Evolutionary conservation across 1,284 basidiomycete species (phyloP).

Genomic region (Rhodotorula sp.): DNA sequence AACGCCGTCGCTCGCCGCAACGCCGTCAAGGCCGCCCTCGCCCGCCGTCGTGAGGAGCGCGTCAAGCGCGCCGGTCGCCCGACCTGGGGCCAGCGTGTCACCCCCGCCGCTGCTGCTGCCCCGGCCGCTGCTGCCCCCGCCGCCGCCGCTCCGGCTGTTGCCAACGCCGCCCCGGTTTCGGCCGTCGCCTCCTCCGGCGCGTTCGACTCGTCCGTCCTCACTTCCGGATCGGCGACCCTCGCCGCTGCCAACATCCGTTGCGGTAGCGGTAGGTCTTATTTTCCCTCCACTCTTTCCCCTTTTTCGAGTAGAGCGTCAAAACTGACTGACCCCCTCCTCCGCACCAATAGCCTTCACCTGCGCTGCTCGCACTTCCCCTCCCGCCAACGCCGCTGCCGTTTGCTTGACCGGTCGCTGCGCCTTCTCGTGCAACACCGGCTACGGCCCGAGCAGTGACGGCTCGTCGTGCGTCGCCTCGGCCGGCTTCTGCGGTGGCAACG

Average conservation of each 20-base stretch:
- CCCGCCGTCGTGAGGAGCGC: slow-evolving; percentile 1
- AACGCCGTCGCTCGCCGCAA: slow-evolving; percentile 1
- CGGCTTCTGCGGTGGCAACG: slow-evolving; percentile 10
- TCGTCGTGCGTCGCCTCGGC: slow-evolving; percentile 10
- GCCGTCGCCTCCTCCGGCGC: background rate
- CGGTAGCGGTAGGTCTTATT: background rate
- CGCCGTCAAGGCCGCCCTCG: slow-evolving; percentile 1
- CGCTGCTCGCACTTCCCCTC: background rate
- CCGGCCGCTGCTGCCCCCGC: background rate
- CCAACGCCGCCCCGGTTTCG: background rate
- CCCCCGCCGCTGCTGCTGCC: background rate
- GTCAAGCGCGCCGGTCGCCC: background rate
- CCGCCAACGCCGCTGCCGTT: slow-evolving; percentile 19
- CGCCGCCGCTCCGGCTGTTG: background rate
- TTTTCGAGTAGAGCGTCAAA: no score
- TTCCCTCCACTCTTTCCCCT: no score
- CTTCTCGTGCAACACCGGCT: slow-evolving; percentile 18
- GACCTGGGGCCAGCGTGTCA: background rate
- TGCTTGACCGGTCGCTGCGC: slow-evolving; percentile 19
- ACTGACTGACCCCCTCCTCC: no score
- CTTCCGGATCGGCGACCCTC: background rate
- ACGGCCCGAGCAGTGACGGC: slow-evolving; percentile 19
- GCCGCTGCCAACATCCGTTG: background rate
- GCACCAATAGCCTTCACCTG: background rate
- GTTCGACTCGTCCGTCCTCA: background rate